These are phyloP conservation scores for Epichloe brachyelytri DNA, from an alignment of 2,329 filamentous ascomycete genomes.

Conservation along the genomic window DNA sequence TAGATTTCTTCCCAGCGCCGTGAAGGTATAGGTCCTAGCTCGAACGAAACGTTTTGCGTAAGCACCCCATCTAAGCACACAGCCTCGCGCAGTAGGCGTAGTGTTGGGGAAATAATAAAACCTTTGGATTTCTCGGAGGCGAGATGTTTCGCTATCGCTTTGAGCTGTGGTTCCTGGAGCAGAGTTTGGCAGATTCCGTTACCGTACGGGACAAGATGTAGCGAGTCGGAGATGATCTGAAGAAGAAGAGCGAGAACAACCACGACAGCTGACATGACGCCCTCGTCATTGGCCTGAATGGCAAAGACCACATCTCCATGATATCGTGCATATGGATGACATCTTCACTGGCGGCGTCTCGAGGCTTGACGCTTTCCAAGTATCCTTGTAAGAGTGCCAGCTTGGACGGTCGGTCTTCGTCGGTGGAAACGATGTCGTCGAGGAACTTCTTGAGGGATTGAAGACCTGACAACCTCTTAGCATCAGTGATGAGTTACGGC, in stretches of 20 bases:
- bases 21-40: constrained; percentile 64
- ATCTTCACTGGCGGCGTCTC: constrained; percentile 27
- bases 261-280: constrained; percentile 65
- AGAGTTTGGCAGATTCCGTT: constrained; percentile 69
- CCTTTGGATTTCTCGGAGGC: constrained; percentile 73
- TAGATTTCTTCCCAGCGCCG: constrained; percentile 69
- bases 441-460: constrained; percentile 60
- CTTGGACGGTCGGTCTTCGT: constrained; percentile 27
- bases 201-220: constrained; percentile 65
- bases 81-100: constrained; percentile 78
- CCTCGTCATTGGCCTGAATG: constrained; percentile 65
- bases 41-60: constrained; percentile 67
- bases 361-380: constrained; percentile 42
- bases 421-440: constrained; percentile 46
- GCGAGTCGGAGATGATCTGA: constrained; percentile 58
- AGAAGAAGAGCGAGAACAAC: constrained; percentile 73
- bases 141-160: constrained; percentile 66
- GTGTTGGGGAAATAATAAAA: constrained; percentile 75
- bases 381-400: constrained; percentile 55
- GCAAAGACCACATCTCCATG: constrained; percentile 80
- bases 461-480: constrained; percentile 34
- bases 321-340: constrained; percentile 62
- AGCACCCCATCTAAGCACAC: constrained; percentile 75
- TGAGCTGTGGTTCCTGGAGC: constrained; percentile 67
- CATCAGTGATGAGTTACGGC: not conserved